Percentiles rank a stretch among this genome's conserved stretches.
phyloP scores from a whole-genome alignment of 805 yeast species.

The Clavispora fructus region DNA sequence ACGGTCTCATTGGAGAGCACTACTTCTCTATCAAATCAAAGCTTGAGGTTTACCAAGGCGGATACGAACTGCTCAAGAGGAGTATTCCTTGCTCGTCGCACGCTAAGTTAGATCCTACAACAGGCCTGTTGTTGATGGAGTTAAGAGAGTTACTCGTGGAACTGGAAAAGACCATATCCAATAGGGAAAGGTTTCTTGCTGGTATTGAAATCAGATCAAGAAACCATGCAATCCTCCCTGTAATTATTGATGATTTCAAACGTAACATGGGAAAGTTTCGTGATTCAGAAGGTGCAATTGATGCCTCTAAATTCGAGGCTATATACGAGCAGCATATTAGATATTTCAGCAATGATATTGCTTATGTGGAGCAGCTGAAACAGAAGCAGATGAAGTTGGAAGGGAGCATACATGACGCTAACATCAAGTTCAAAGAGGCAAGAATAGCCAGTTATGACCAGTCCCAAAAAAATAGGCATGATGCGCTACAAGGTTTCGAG shows the following conservation, averaged over 20 bases:
- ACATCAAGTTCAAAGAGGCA: slow-evolving; percentile 8
- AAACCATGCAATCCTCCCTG: slow-evolving; percentile 47
- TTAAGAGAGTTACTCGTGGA: slow-evolving; percentile 31
- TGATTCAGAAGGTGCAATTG: slow-evolving; percentile 16
- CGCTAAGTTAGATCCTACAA: slow-evolving; percentile 27
- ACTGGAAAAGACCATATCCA: slow-evolving; percentile 24
- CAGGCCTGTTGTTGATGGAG: slow-evolving; percentile 26
- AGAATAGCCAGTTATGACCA: slow-evolving; percentile 7
- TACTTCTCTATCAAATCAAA: slow-evolving; percentile 44
- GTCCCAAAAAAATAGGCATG: slow-evolving; percentile 36
- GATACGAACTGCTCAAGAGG: slow-evolving; percentile 24
- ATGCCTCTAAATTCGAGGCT: slow-evolving; percentile 28
- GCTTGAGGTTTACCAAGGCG: slow-evolving; percentile 41
- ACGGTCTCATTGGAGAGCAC: slow-evolving; percentile 44
- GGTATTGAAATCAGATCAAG: slow-evolving; percentile 40
- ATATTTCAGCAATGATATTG: slow-evolving; percentile 46
- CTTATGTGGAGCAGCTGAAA: slow-evolving; percentile 37
- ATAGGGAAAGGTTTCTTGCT: slow-evolving; percentile 37
- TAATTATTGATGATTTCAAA: slow-evolving; percentile 45
- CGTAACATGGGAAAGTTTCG: slow-evolving; percentile 10
- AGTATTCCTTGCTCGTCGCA: slow-evolving; percentile 39
- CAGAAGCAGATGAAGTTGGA: slow-evolving; percentile 20
- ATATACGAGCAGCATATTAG: slow-evolving; percentile 40
- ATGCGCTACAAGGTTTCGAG: slow-evolving; percentile 48
- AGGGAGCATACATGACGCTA: slow-evolving; percentile 12